Evolutionary conservation across 169 alveolate genomes (phyloP).

Genomic region (Nephromyces sp.): DNA sequence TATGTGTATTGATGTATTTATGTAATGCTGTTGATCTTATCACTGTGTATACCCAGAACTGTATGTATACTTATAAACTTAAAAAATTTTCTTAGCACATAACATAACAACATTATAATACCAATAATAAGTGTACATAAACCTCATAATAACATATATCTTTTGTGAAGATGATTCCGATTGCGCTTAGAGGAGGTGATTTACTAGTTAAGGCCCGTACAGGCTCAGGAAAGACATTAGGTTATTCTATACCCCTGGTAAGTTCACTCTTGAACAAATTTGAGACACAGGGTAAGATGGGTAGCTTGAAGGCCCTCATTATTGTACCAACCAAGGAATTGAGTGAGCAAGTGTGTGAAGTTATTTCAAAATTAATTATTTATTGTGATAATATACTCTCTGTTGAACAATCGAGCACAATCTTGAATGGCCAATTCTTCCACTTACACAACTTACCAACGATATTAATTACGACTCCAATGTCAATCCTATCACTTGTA

Average conservation of each 20-base stretch:
- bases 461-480: conserved; percentile 31
- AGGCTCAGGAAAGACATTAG: conserved; percentile 26
- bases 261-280: not conserved
- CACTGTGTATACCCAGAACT: too few relatives aligned
- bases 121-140: too few relatives aligned
- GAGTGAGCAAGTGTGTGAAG: conserved; percentile 31
- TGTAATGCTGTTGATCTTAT: too few relatives aligned
- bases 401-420: conserved; percentile 18
- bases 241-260: conserved; percentile 17
- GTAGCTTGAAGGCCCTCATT: conserved; percentile 11
- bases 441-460: conserved; percentile 10
- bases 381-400: conserved; percentile 9
- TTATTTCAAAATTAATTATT: conserved; percentile 1
- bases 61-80: too few relatives aligned
- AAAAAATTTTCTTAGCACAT: too few relatives aligned
- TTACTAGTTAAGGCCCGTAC: conserved; percentile 16
- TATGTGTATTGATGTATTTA: too few relatives aligned
- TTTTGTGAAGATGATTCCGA: conserved; percentile 19
- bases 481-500: conserved; percentile 10
- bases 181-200: conserved; percentile 14
- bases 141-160: too few relatives aligned
- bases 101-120: too few relatives aligned
- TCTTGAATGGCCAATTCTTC: not conserved
- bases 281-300: not conserved
- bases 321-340: conserved; percentile 45